Percentiles rank a stretch among this genome's conserved stretches.
Conservation (phyloP, 768 basidiomycete genomes). For the Lyophyllum shimeji region DNA sequence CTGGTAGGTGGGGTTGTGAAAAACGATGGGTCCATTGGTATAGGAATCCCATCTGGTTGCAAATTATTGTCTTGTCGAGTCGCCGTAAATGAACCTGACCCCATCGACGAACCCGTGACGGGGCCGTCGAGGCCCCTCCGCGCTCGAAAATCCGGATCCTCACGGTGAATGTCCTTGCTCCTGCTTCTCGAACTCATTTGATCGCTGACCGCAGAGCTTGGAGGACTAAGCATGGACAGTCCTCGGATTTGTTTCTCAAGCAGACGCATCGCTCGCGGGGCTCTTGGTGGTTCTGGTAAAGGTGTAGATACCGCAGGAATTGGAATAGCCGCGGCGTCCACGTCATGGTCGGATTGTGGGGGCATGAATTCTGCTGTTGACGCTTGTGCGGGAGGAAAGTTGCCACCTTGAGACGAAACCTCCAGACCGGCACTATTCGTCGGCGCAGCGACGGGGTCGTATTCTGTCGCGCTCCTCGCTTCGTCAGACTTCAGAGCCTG, state of each 20-base stretch:
- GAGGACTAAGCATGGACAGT: neutral
- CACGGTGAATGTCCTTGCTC: neutral
- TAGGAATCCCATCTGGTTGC: conserved; percentile 9
- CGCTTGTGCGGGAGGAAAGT: neutral
- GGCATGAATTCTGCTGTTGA: neutral
- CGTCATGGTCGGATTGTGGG: neutral
- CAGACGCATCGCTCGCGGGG: conserved; percentile 20
- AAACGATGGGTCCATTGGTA: conserved; percentile 17
- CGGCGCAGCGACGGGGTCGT: neutral
- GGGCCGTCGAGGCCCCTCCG: neutral
- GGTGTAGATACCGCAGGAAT: conserved; percentile 1
- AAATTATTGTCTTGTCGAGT: neutral
- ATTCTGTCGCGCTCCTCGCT: neutral
- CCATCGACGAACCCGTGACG: neutral
- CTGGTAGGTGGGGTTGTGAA: conserved; percentile 5
- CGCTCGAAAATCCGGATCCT: neutral
- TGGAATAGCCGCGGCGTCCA: neutral
- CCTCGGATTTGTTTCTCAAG: neutral
- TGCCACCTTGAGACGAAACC: neutral
- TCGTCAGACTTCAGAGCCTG: neutral
- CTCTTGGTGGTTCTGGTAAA: conserved; percentile 13
- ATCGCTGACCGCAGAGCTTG: neutral
- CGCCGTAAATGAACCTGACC: neutral
- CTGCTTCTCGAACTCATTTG: neutral
- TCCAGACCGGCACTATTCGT: neutral